Conservation (phyloP, 1,284 basidiomycete genomes). For the Cystobasidium pallidum region DNA sequence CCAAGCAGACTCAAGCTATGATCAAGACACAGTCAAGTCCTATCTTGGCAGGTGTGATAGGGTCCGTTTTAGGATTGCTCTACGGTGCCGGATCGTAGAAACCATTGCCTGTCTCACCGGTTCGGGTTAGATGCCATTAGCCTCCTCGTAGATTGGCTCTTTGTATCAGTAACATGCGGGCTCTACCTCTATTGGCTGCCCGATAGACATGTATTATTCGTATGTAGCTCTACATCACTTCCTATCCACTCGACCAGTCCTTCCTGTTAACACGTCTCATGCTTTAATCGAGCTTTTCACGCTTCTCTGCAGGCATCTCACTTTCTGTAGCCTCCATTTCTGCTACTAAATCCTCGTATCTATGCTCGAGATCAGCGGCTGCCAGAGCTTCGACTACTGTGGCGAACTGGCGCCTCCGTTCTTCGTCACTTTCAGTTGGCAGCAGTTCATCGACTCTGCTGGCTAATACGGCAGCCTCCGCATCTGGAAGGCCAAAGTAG, state of each 20-base stretch:
- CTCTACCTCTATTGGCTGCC: too few relatives aligned
- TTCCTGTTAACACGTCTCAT: not conserved
- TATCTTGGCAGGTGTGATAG: constrained; percentile 28
- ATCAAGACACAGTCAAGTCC: constrained; percentile 36
- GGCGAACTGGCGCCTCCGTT: constrained; percentile 15
- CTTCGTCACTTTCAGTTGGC: constrained; percentile 9
- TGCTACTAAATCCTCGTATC: constrained; percentile 31
- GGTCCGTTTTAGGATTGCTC: constrained; percentile 23
- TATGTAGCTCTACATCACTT: constrained; percentile 5
- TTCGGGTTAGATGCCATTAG: not conserved
- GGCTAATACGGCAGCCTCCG: constrained; percentile 13
- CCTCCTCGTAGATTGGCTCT: not conserved
- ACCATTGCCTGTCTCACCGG: not conserved
- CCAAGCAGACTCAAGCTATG: constrained; percentile 15
- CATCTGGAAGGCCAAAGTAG: constrained; percentile 29
- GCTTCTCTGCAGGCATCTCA: constrained; percentile 6
- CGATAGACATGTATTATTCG: too few relatives aligned
- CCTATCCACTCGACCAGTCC: not conserved
- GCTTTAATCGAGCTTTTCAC: not conserved
- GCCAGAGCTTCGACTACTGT: constrained; percentile 37
- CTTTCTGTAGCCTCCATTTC: not conserved
- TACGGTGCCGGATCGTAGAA: constrained; percentile 34
- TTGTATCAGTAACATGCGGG: constrained; percentile 10
- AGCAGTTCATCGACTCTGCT: constrained; percentile 21
- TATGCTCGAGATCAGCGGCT: constrained; percentile 36